Base-by-base conservation (phyloP, 768 basidiomycete species). In the Phanerochaete sordida region DNA sequence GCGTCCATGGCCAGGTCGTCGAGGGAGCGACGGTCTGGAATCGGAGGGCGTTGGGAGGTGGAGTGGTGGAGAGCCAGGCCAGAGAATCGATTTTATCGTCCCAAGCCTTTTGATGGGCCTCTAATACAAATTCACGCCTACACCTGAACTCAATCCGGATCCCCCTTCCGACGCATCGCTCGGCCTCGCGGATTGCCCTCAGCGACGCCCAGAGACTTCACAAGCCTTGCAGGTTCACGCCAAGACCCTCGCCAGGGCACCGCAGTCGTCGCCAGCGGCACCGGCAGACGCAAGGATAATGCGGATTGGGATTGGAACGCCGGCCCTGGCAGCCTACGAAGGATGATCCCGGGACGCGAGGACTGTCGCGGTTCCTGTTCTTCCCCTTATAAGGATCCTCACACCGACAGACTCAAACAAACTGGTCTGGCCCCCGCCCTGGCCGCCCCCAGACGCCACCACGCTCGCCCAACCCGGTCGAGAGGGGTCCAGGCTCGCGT, bases 41-140 rank as follows among this genome's bases (percentile, higher is more conserved):
- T 27, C 43, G 45, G 43, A 8, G 56, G 31, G 15, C 8, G 13
- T 43, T 26, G 15, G 16, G 23, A 12, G 26, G 54, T 56, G 54
- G 37, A 48, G 56, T 57, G 45, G 56, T 21, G 44, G 56, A 57
- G 51, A 52, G 51, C 13, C 26, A 30, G 51, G 13, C 30, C n/a
- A n/a, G 45, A 21, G 3, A 48, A 44, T 7, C 21, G 45, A 57
- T 57, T 57, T 46, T 59, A 59, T 59, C 57, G 31, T 37, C 11
- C 31, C 37, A 35, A 6, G 4, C 11, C 16, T 24, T 24, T 37
- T 56, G 24, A 37, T 46, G 45, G 30, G 45, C 43, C 15, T 21
- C 21, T 28, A 52, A 31, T 52, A 52, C 51, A 52, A 52, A 52
- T 52, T 52, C 51, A 16, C 21, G 30, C 33, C 31, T 21, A 16